phyloP scores from a whole-genome alignment of 108 stramenopile species.

The Phaeodactylum tricornutum region DNA sequence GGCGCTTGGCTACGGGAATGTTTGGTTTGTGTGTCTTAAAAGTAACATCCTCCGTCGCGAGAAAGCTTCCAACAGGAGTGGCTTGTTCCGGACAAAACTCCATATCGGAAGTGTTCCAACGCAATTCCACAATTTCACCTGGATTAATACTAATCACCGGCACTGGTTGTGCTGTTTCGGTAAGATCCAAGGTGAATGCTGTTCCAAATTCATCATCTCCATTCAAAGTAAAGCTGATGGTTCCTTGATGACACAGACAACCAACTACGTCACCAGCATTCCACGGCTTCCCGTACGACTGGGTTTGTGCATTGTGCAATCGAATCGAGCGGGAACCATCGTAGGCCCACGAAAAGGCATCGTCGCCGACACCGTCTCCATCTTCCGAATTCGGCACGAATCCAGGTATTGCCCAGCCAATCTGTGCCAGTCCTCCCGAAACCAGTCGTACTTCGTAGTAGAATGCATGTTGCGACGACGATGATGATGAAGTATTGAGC shows the following conservation, averaged over 20 bases:
- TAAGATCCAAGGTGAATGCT: conserved; percentile 29
- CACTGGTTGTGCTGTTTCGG: not conserved
- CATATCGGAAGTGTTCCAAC: conserved; percentile 27
- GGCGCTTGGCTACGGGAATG: too few relatives aligned
- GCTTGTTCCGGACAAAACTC: conserved; percentile 18
- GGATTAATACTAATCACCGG: conserved; percentile 76
- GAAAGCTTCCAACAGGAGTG: conserved; percentile 29
- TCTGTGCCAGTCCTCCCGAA: conserved; percentile 67
- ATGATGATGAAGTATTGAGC: not conserved
- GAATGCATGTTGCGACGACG: not conserved
- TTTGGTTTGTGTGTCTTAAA: too few relatives aligned
- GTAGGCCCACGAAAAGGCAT: conserved; percentile 48
- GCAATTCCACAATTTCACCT: conserved; percentile 54
- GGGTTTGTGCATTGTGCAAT: conserved; percentile 51
- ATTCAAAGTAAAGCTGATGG: conserved; percentile 64
- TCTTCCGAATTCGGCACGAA: conserved; percentile 65
- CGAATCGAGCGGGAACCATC: conserved; percentile 63
- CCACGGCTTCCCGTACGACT: conserved; percentile 38
- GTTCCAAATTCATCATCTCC: conserved; percentile 49
- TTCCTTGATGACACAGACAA: conserved; percentile 32
- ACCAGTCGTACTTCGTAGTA: conserved; percentile 68
- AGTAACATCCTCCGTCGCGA: conserved; percentile 4
- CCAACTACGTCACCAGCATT: conserved; percentile 63
- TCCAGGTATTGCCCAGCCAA: conserved; percentile 53
- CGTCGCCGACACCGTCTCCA: conserved; percentile 83